These are phyloP conservation scores for Strobilomyces echinocephalus DNA, from an alignment of 768 basidiomycete species.

Conservation along the genomic window DNA sequence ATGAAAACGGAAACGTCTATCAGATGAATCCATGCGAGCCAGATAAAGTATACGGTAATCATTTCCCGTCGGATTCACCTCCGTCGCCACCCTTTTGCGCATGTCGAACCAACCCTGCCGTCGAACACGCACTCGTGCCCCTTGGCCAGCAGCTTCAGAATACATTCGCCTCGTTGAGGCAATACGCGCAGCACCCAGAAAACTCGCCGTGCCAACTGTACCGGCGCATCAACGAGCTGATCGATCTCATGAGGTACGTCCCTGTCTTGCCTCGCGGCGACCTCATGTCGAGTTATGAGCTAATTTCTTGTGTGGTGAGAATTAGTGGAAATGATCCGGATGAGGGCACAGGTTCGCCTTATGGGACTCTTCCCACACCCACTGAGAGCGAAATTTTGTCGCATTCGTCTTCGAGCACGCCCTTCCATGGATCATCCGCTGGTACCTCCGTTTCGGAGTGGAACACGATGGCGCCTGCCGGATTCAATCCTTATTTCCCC, in stretches of 20 bases:
- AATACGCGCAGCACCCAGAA: slow-evolving; percentile 55
- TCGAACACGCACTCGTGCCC: slow-evolving; percentile 53
- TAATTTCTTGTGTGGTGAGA: slow-evolving; percentile 29
- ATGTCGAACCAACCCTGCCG: slow-evolving; percentile 60
- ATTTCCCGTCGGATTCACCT: slow-evolving; percentile 29
- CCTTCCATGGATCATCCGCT: slow-evolving; percentile 39
- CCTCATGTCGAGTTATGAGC: slow-evolving; percentile 32
- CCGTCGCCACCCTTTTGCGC: slow-evolving; percentile 45
- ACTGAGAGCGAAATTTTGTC: slow-evolving; percentile 58
- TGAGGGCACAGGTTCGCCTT: slow-evolving; percentile 44
- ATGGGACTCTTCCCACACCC: slow-evolving; percentile 53
- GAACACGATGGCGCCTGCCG: slow-evolving; percentile 49
- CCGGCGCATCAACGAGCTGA: slow-evolving; percentile 57
- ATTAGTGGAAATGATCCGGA: slow-evolving; percentile 49
- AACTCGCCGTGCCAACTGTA: slow-evolving; percentile 52
- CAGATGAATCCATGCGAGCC: slow-evolving; percentile 33
- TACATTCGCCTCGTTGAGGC: slow-evolving; percentile 52
- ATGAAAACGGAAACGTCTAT: slow-evolving; percentile 34
- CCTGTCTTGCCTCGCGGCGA: slow-evolving; percentile 28
- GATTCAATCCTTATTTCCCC: slow-evolving; percentile 70
- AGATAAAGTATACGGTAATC: slow-evolving; percentile 32
- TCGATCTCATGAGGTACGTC: slow-evolving; percentile 63
- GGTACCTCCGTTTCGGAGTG: slow-evolving; percentile 56
- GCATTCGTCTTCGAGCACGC: slow-evolving; percentile 41
- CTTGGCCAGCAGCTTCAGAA: slow-evolving; percentile 61